phyloP scores from a whole-genome alignment of 371 early-diverging fungal species.

The Syncephalis plumigaleata region DNA sequence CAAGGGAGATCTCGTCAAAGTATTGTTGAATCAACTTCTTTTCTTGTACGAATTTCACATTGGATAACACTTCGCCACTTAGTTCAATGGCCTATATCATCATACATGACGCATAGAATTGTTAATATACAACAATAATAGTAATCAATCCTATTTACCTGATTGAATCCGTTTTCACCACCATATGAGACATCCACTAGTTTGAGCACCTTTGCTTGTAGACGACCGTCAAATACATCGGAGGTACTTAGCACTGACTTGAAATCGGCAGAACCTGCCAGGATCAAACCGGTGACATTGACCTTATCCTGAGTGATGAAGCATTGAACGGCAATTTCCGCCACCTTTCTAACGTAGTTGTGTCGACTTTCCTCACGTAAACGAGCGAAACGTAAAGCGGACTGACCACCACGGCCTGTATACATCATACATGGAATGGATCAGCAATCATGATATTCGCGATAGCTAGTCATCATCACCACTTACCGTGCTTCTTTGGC shows the following conservation, averaged over 20 bases:
- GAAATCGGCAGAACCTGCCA: conserved; percentile 99
- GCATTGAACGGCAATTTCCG: conserved; percentile 86
- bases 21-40: conserved; percentile 93
- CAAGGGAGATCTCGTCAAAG: conserved; percentile 95
- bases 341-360: conserved; percentile 98
- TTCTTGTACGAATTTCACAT: conserved; percentile 98
- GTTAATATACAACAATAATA: not conserved
- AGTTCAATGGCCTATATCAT: conserved; percentile 97
- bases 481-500: conserved; percentile 96
- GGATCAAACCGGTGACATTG: conserved; percentile 87
- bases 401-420: conserved; percentile 96
- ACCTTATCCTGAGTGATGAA: conserved; percentile 85
- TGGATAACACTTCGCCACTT: conserved; percentile 80
- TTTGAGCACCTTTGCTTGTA: conserved; percentile 81
- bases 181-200: conserved; percentile 98
- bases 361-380: conserved; percentile 98
- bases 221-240: conserved; percentile 88
- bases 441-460: too few relatives aligned
- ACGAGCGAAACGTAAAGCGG: conserved; percentile 98
- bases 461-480: too few relatives aligned
- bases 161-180: conserved; percentile 99
- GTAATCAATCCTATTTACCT: conserved; percentile 3
- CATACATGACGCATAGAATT: not conserved
- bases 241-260: conserved; percentile 91
- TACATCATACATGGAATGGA: too few relatives aligned